Conservation (phyloP, 257 asterid genomes). For the Lycium barbarum region DNA sequence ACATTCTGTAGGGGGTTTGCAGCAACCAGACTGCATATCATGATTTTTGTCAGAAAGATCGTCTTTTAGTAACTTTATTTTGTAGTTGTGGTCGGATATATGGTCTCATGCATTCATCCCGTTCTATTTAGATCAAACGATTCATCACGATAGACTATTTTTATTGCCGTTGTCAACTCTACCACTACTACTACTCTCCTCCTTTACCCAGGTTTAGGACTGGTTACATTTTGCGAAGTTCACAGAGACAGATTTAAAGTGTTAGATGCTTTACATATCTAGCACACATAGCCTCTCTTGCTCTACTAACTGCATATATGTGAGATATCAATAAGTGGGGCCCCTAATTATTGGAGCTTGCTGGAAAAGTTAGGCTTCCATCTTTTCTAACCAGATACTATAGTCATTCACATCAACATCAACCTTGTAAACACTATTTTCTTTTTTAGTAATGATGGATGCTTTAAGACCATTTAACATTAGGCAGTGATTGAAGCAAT, state of each 20-base stretch:
- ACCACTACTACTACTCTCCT: not conserved
- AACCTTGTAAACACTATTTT: not conserved
- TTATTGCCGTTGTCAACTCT: not conserved
- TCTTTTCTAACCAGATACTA: conserved; percentile 22
- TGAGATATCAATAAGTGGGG: conserved; percentile 21
- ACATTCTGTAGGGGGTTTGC: conserved; percentile 90
- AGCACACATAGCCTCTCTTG: conserved; percentile 16
- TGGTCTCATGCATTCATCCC: not conserved
- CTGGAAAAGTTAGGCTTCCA: conserved; percentile 14
- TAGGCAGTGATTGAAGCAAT: not conserved
- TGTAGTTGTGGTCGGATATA: not conserved
- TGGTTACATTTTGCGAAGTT: not conserved
- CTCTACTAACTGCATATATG: conserved; percentile 12
- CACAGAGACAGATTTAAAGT: not conserved
- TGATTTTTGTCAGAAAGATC: not conserved
- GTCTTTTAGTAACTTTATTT: not conserved
- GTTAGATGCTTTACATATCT: not conserved
- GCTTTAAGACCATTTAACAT: not conserved
- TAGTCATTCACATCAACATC: conserved; percentile 23
- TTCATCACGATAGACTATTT: not conserved
- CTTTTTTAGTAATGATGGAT: not conserved
- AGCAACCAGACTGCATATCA: conserved; percentile 78
- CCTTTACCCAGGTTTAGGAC: not conserved
- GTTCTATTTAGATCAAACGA: not conserved
- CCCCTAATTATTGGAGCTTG: conserved; percentile 24